Evolutionary conservation across 352 stramenopile genomes (phyloP).

Genomic region (Plasmopara muralis): DNA sequence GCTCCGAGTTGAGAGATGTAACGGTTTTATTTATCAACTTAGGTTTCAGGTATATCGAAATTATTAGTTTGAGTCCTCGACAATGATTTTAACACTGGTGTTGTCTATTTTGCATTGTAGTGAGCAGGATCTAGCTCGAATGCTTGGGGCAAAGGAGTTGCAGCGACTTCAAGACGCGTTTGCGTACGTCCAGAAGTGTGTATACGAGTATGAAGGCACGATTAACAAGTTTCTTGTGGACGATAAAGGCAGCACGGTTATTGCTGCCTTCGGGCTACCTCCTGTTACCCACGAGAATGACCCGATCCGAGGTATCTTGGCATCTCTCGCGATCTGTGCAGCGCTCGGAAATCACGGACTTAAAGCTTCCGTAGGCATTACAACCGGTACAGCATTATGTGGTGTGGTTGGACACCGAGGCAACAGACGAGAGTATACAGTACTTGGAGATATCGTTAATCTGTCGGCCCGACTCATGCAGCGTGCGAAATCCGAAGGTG

Average conservation of each 20-base stretch:
- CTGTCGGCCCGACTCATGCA: slow-evolving; percentile 90
- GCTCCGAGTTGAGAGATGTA: slow-evolving; percentile 86
- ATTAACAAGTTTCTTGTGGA: slow-evolving; percentile 97
- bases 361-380: slow-evolving; percentile 89
- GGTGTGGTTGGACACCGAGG: slow-evolving; percentile 88
- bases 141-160: slow-evolving; percentile 62
- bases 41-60: slow-evolving; percentile 64
- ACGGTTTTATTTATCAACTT: slow-evolving; percentile 93
- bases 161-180: slow-evolving; percentile 77
- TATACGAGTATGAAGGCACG: slow-evolving; percentile 93
- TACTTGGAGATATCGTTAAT: slow-evolving; percentile 93
- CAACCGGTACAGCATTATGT: slow-evolving; percentile 87
- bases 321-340: slow-evolving; percentile 80
- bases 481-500: slow-evolving; percentile 74
- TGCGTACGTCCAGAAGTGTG: slow-evolving; percentile 78
- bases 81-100: background rate
- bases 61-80: no score
- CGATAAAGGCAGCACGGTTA: slow-evolving; percentile 91
- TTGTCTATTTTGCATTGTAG: slow-evolving; percentile 13
- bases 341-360: slow-evolving; percentile 53
- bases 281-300: slow-evolving; percentile 92
- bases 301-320: slow-evolving; percentile 82
- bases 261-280: slow-evolving; percentile 89
- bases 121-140: slow-evolving; percentile 70
- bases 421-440: slow-evolving; percentile 90